Conservation (phyloP, 2,329 filamentous ascomycete species). For the Scytalidium sp. region DNA sequence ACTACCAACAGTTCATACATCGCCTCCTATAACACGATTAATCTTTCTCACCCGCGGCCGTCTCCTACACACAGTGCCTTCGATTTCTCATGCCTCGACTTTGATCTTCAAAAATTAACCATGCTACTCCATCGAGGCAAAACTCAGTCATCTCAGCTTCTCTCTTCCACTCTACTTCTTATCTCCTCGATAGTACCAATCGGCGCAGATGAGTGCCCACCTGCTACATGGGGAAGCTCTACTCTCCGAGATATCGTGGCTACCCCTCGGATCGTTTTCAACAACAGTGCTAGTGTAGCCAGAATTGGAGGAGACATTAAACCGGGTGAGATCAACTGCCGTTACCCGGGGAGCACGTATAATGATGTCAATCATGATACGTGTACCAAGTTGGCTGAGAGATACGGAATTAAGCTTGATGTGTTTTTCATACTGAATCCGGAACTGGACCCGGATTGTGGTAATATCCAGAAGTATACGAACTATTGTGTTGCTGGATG, state of each 20-base stretch:
- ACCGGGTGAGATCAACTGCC: slow-evolving; percentile 21
- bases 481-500: slow-evolving; percentile 28
- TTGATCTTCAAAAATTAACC: neutral
- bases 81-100: neutral
- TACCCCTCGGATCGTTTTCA: neutral
- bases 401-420: slow-evolving; percentile 18
- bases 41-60: neutral
- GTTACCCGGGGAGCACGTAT: slow-evolving; percentile 10
- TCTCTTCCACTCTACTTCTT: neutral
- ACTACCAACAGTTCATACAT: too few relatives aligned
- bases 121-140: neutral
- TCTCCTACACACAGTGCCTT: neutral
- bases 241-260: neutral
- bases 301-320: slow-evolving; percentile 7
- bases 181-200: neutral
- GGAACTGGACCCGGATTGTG: slow-evolving; percentile 23
- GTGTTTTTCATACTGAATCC: slow-evolving; percentile 27
- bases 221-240: neutral
- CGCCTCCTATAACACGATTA: neutral
- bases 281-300: neutral
- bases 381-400: slow-evolving; percentile 18
- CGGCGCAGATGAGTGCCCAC: neutral
- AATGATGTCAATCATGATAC: slow-evolving; percentile 24
- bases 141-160: neutral
- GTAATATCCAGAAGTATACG: slow-evolving; percentile 24